Evolutionary conservation across 768 basidiomycete genomes (phyloP).

Genomic region (Boletus sp.): DNA sequence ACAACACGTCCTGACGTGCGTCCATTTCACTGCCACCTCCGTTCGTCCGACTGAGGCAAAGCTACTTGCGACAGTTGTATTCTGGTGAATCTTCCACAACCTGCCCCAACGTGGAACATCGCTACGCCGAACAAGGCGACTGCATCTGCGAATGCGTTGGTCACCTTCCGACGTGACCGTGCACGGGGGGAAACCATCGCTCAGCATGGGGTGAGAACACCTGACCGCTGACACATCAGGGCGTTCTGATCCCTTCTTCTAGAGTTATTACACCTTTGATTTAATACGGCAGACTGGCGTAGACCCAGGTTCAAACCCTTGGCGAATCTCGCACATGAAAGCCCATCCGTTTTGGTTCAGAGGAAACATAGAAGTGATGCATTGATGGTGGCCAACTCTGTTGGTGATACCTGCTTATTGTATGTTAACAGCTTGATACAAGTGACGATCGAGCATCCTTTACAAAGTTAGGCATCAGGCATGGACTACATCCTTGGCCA

Average conservation of each 20-base stretch:
- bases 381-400: not conserved
- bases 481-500: not conserved
- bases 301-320: constrained; percentile 19
- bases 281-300: constrained; percentile 13
- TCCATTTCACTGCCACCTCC: not conserved
- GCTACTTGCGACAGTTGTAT: constrained; percentile 10
- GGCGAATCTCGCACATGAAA: constrained; percentile 26
- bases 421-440: not conserved
- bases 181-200: constrained; percentile 20
- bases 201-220: constrained; percentile 23
- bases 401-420: not conserved
- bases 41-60: not conserved
- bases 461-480: not conserved
- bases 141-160: constrained; percentile 24
- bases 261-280: constrained; percentile 28
- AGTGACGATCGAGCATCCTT: not conserved
- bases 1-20: constrained; percentile 26
- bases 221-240: not conserved
- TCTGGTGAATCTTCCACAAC: constrained; percentile 27
- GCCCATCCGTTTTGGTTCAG: constrained; percentile 28
- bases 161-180: constrained; percentile 24
- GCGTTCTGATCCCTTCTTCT: not conserved
- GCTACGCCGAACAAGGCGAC: constrained; percentile 17
- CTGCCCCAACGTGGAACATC: constrained; percentile 19
- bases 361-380: constrained; percentile 27